Percentiles rank a stretch among this genome's conserved stretches.
Evolutionary conservation across 257 asterid species (phyloP).

Genomic region (Misopates orontium): DNA sequence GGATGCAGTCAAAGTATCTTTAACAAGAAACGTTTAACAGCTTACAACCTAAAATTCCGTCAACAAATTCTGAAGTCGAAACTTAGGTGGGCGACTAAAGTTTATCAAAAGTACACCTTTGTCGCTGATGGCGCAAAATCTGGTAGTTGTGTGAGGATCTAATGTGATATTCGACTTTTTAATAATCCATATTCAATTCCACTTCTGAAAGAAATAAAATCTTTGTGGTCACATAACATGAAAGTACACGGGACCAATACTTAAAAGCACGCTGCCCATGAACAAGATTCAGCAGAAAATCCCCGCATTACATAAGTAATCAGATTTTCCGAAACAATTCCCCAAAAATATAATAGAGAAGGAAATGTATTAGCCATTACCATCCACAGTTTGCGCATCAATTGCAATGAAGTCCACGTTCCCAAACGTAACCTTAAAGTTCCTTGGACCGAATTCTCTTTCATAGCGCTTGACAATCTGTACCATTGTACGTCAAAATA

Average conservation of each 20-base stretch:
- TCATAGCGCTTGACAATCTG: slow-evolving; percentile 80
- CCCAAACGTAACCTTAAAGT: slow-evolving; percentile 70
- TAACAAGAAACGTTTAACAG: no score
- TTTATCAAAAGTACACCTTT: neutral
- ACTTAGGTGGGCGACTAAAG: no score
- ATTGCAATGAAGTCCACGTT: slow-evolving; percentile 72
- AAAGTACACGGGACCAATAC: neutral
- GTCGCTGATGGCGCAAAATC: neutral
- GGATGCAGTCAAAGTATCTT: no score
- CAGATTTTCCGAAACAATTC: neutral
- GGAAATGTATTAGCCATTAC: slow-evolving; percentile 41
- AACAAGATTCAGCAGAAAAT: neutral
- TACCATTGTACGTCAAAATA: slow-evolving; percentile 23
- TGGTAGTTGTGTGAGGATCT: neutral
- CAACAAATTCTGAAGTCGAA: no score
- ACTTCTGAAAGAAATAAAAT: no score
- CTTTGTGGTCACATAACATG: no score
- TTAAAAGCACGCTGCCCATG: neutral
- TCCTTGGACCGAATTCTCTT: slow-evolving; percentile 72
- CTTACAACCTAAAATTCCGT: no score
- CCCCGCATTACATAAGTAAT: slow-evolving; percentile 9
- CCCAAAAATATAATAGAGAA: no score
- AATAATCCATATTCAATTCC: no score
- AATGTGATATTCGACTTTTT: no score
- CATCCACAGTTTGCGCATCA: slow-evolving; percentile 90